Base-by-base conservation (phyloP, 2,329 filamentous ascomycete species). In the Alternaria dauci region DNA sequence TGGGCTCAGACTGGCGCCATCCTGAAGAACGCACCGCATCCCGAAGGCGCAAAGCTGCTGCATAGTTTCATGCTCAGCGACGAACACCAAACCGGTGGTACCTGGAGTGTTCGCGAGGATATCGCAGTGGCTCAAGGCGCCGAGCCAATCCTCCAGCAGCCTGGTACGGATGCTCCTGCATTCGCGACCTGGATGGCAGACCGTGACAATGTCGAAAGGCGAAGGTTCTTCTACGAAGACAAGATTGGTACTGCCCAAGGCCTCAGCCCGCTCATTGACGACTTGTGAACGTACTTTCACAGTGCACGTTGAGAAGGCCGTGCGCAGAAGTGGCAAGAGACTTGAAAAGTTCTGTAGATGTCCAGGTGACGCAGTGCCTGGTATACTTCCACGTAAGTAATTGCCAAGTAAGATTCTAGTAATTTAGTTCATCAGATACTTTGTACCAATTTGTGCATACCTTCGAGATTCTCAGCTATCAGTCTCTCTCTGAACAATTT, bases 1-100 rank as follows among this genome's bases (percentile, higher is more conserved):
- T 87, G 84, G 84, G 64, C 82, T 0, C 84, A 86, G 63, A 78
- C 71, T 0, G 82, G 73, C 1, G 85, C 78, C 1, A 86, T 87
- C 58, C 73, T 83, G 30, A 81, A 80, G 54, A 73, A 82, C 30
- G 82, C 84, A 0, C 81, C 82, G 0, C 82, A 83, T 51, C 82
- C 82, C 0, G 83, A 86, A 69, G 79, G 79, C 32, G 82, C 84
- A 28, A 86, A 85, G 74, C 72, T 86, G 26, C 77, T 86, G 8
- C 78, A 82, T 65, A 82, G 78, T 67, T 86, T 72, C 66, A 59
- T 86, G 6, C 69, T 85, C 11, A 82, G 77, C 55, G 58, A 72
- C 2, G 82, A 83, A 55, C 78, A 63, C 47, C 81, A 84, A 67
- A 46, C 56, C 0, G 59, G 53, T 4, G 73, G 73, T 4, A 71